These are phyloP conservation scores for Myxozyma monticola DNA, from an alignment of 805 yeast genomes.

Conservation along the genomic window DNA sequence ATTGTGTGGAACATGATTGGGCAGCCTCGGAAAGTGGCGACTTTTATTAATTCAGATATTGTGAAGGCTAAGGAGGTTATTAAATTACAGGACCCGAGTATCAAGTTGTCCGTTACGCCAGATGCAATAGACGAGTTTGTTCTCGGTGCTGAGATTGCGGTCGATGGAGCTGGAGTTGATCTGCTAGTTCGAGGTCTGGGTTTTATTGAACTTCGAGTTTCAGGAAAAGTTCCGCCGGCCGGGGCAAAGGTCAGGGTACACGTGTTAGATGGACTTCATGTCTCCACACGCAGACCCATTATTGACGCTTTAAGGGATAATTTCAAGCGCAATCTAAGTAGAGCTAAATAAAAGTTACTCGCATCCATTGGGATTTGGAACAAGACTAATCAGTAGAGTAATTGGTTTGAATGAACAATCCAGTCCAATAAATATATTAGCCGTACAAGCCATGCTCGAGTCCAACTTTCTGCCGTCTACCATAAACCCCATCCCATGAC, in stretches of 20 bases:
- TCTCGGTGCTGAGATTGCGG: conserved; percentile 2
- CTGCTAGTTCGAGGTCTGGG: conserved; percentile 40
- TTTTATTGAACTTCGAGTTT: conserved; percentile 35
- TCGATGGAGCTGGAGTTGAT: conserved; percentile 31
- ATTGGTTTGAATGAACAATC: neutral
- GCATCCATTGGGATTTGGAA: too few species aligned
- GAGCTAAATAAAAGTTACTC: too few species aligned
- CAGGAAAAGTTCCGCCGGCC: conserved; percentile 37
- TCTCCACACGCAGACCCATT: conserved; percentile 31
- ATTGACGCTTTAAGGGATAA: conserved; percentile 13
- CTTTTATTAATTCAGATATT: conserved; percentile 30
- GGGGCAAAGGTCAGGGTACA: conserved; percentile 34
- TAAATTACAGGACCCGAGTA: conserved; percentile 27
- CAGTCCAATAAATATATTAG: conserved; percentile 32
- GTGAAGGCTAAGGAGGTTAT: conserved; percentile 30
- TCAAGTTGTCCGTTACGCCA: conserved; percentile 31
- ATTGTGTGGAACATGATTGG: conserved; percentile 38
- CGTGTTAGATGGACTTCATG: conserved; percentile 33
- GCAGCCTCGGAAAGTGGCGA: conserved; percentile 29
- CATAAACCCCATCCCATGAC: conserved; percentile 87
- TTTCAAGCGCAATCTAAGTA: neutral
- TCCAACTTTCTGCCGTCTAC: conserved; percentile 66
- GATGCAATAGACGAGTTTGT: conserved; percentile 9
- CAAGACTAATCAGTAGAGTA: too few species aligned
- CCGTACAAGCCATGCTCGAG: conserved; percentile 77